These are phyloP conservation scores for Thecamonas trahens DNA, from an alignment of 78 protist genomes.

Conservation along the genomic window DNA sequence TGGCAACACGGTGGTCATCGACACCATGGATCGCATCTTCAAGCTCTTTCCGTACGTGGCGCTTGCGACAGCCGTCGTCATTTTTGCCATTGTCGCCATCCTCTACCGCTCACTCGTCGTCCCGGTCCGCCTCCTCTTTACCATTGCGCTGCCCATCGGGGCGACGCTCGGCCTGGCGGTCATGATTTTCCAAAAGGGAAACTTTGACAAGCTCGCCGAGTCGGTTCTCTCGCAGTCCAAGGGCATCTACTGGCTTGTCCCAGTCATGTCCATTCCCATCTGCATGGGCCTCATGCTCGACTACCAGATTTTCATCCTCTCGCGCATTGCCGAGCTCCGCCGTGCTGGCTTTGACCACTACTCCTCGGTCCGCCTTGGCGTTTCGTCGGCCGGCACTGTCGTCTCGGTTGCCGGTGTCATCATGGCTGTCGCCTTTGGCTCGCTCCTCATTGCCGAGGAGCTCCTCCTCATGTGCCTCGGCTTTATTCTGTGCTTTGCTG, in stretches of 20 bases:
- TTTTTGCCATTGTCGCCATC: not conserved
- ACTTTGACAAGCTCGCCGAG: not conserved
- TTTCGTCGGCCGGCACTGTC: constrained; percentile 5
- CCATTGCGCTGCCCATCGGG: not conserved
- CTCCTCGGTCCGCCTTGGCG: constrained; percentile 5
- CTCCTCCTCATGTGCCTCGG: no score
- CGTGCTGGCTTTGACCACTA: not conserved
- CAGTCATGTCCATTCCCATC: not conserved
- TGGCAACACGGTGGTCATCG: no score
- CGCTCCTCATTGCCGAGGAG: not conserved
- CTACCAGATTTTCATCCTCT: constrained; percentile 10
- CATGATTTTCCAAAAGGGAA: not conserved
- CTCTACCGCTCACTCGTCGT: constrained; percentile 2
- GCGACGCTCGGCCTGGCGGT: not conserved
- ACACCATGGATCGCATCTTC: not conserved
- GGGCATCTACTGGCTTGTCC: constrained; percentile 7
- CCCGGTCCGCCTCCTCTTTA: constrained; percentile 3
- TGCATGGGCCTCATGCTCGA: constrained; percentile 10
- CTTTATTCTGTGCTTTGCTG: not conserved
- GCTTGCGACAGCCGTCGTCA: not conserved
- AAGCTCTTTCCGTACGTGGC: not conserved
- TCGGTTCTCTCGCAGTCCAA: not conserved
- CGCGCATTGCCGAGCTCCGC: constrained; percentile 7
- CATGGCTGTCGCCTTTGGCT: constrained; percentile 27
- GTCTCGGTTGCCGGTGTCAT: constrained; percentile 32